Evolutionary conservation across 1,284 basidiomycete genomes (phyloP).

Genomic region (Marasmius tenuissimus): DNA sequence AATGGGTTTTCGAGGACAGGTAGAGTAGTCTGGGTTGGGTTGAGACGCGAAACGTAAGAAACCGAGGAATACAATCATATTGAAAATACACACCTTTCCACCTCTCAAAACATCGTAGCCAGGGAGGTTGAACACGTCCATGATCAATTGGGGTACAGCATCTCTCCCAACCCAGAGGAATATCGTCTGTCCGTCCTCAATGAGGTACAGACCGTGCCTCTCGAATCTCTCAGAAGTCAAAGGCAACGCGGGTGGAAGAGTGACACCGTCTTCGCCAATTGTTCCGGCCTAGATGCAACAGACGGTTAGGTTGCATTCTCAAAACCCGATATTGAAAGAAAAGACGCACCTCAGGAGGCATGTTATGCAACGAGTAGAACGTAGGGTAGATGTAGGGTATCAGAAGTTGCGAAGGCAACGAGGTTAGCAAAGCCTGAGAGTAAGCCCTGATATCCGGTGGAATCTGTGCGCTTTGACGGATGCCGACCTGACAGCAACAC

Average conservation of each 20-base stretch:
- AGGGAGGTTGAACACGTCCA: slow-evolving; percentile 93
- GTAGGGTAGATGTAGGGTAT: slow-evolving; percentile 93
- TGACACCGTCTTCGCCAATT: slow-evolving; percentile 77
- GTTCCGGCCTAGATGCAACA: slow-evolving; percentile 61
- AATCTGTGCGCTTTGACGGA: slow-evolving; percentile 94
- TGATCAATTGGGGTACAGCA: slow-evolving; percentile 90
- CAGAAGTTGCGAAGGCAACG: slow-evolving; percentile 87
- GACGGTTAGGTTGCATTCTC: background rate
- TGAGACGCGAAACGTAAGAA: background rate
- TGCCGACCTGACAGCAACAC: slow-evolving; percentile 65
- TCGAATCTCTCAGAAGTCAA: slow-evolving; percentile 93
- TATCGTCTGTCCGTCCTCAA: slow-evolving; percentile 97
- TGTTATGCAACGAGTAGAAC: slow-evolving; percentile 97
- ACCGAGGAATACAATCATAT: background rate
- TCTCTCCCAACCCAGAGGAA: slow-evolving; percentile 98
- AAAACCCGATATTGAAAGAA: too few relatives aligned
- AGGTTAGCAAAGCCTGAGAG: slow-evolving; percentile 90
- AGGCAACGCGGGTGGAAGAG: slow-evolving; percentile 86
- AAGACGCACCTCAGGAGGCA: slow-evolving; percentile 81
- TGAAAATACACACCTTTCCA: slow-evolving; percentile 73
- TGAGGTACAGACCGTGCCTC: slow-evolving; percentile 93
- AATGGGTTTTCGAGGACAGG: slow-evolving; percentile 90
- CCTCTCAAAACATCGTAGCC: slow-evolving; percentile 87
- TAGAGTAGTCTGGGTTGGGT: slow-evolving; percentile 67
- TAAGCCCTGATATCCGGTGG: slow-evolving; percentile 96